Evolutionary conservation across 2,329 filamentous ascomycete genomes (phyloP).

Genomic region (Teratosphaeria gauchensis): DNA sequence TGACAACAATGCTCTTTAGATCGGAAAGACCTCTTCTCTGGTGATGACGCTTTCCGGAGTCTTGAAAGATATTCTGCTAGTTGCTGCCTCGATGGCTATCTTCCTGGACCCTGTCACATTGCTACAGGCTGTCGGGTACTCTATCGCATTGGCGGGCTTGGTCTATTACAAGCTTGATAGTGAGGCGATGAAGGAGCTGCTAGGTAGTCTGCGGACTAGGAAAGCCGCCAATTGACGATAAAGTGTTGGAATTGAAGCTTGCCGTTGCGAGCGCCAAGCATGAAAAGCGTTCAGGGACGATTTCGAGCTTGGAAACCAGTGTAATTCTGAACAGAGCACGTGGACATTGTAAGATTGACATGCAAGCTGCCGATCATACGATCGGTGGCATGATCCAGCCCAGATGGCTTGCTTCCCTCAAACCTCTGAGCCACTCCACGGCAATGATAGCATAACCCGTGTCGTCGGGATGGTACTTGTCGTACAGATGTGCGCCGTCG

Average conservation of each 20-base stretch:
- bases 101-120: conserved; percentile 66
- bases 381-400: not conserved
- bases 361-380: not conserved
- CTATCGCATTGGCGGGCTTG: conserved; percentile 67
- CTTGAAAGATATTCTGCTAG: conserved; percentile 78
- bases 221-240: not conserved
- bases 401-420: not conserved
- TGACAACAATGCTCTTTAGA: conserved; percentile 42
- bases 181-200: conserved; percentile 74
- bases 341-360: no score
- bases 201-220: conserved; percentile 28
- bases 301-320: no score
- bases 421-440: not conserved
- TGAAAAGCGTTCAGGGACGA: no score
- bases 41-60: conserved; percentile 81
- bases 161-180: conserved; percentile 78
- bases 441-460: not conserved
- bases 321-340: no score
- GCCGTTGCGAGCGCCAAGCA: no score
- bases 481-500: not conserved
- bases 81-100: conserved; percentile 68
- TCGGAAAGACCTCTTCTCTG: conserved; percentile 78
- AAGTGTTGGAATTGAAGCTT: no score
- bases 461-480: not conserved
- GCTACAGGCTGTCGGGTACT: conserved; percentile 76